Evolutionary conservation across 2,329 filamentous ascomycete species (phyloP), one percentile per base, ranked within the genome.

Genomic region (Diplodia seriata): DNA sequence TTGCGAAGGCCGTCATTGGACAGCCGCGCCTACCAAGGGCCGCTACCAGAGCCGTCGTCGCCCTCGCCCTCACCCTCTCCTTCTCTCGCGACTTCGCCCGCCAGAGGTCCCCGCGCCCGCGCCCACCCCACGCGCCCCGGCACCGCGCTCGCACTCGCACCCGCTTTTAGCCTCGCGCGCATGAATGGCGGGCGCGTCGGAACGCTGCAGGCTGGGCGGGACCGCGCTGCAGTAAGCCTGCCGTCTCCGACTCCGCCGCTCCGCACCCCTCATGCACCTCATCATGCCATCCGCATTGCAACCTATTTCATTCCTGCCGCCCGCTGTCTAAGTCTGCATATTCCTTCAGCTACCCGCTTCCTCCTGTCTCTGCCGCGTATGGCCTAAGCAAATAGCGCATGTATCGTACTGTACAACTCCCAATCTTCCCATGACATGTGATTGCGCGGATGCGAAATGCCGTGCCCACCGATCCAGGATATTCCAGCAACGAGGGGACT

Each of bases 361-460:
- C 18, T 63, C 29, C 31, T 43, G 14, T 50, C 40, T 9, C 47
- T 38, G 29, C 15, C 47, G 33, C 47, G 36, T 50, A 51, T 49
- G 11, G 31, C 18, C 31, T 38, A 36, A 38, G 26, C 43, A 63
- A 51, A 63, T 63, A n/a, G 14, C 56, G 11, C 26, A 59, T 12
- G 55, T 59, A 49, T n/a, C 15, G 26, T 14, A 31, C 40, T 36
- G 40, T 49, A 15, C 33, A 15, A 29, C 40, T 33, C 23, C 20
- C 18, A n/a, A 61, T 61, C 56, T 61, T 61, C n/a, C 59, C 59
- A 14, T 63, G 43, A 62, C 57, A 62, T 62, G 57, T 62, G 57
- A 62, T 62, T 49, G 55, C 43, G 50, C 43, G 57, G 57, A 36
- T 62, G 59, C 47, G 15, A 63, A 63, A 63, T 63, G 57, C 59